Base-by-base conservation (phyloP, 2,329 filamentous ascomycete species). In the Coleophoma crateriformis region DNA sequence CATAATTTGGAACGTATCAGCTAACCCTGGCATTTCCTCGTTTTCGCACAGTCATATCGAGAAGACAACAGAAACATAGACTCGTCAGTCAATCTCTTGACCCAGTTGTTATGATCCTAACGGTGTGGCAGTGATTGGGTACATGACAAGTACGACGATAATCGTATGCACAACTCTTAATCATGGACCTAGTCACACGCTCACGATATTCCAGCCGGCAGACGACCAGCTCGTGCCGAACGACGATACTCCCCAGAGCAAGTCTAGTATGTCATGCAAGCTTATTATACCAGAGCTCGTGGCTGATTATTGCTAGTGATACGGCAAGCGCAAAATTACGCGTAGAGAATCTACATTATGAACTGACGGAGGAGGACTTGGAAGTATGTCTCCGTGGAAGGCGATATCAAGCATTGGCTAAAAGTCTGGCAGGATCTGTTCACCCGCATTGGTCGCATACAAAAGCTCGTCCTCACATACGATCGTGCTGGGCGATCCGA, bases 321-420 rank as follows among this genome's bases (percentile, higher is more conserved):
- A 64, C 71, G 32, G 70, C 71, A 50, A 83, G 84, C 58, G 76
- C 84, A 42, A 92, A 89, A 69, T 69, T 96, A 57, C 85, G 85
- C 57, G 85, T 96, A 53, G 89, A 95, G 54, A 96, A 96, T 65
- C 73, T 96, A 50, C 91, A 96, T 68, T 96, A 95, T 68, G 91
- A 96, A 53, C 77, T 96, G 54, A 91, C 87, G 12, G 83, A 92
- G 67, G 84, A 85, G 35, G 91, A 96, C 64, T 77, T 96, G 48
- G 79, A 87, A 62, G 90, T 95, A 74, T 47, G 70, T 20, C 12
- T 38, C 7, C 12, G 8, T 38, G 2, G 27, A 7, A 10, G 27
- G 27, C 27, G 8, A 27, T 4, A 27, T 27, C 27, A 27, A 10
- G 27, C 27, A 27, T 41, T 13, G 15, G 22, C 39, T 41, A 41